A percentile compares a stretch with the other conserved stretches of the same genome.
Conservation (phyloP, 164 flowering plant species). For the Hamamelis virginiana region DNA sequence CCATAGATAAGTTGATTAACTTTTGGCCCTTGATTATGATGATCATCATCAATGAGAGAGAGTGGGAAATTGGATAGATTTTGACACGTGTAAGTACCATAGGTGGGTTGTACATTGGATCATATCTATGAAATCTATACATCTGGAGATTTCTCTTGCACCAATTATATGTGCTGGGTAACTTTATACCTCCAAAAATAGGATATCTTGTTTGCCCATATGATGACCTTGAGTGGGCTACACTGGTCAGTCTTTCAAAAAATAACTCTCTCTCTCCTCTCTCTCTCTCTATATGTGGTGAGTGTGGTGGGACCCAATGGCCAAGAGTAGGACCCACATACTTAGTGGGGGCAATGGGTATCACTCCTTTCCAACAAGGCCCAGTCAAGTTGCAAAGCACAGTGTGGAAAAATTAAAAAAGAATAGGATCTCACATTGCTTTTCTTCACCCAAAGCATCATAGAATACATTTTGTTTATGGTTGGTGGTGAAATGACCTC, state of each 20-base stretch:
- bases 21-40: constrained; percentile 7
- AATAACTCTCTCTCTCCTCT: constrained; percentile 12
- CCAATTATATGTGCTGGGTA: constrained; percentile 12
- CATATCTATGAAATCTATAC: neutral
- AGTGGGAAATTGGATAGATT: neutral
- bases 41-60: neutral
- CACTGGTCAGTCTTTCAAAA: neutral
- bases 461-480: constrained; percentile 25
- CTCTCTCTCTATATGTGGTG: constrained; percentile 6
- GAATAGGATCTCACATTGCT: constrained; percentile 21
- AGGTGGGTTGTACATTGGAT: neutral
- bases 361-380: constrained; percentile 28
- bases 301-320: constrained; percentile 10
- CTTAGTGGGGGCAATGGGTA: constrained; percentile 33
- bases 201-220: constrained; percentile 19
- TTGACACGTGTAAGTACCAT: too few species aligned
- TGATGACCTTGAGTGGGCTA: constrained; percentile 20
- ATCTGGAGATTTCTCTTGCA: neutral
- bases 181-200: constrained; percentile 12
- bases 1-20: too few species aligned
- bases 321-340: constrained; percentile 10
- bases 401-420: constrained; percentile 13
- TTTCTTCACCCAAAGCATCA: constrained; percentile 29
- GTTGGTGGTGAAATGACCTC: constrained; percentile 37
- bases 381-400: constrained; percentile 25